Conservation (phyloP, 257 asterid genomes). For the Solanum lycopersicoides region DNA sequence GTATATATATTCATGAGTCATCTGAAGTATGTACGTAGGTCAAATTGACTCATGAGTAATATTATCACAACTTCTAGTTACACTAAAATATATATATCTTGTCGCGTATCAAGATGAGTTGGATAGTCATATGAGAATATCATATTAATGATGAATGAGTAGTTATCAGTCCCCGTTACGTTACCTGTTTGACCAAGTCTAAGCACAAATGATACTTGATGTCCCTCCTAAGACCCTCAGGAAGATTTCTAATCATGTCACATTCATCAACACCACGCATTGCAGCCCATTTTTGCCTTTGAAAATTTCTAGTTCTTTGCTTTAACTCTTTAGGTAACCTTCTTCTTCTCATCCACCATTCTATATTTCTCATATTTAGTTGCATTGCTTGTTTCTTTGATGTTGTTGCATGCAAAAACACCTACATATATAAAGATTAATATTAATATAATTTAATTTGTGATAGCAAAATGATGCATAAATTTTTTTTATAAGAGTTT, state of each 20-base stretch:
- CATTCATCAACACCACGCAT: conserved; percentile 19
- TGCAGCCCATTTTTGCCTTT: conserved; percentile 19
- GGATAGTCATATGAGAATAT: background rate
- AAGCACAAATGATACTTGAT: conserved; percentile 25
- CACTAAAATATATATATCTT: too few species aligned
- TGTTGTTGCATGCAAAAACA: conserved; percentile 19
- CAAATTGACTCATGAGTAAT: background rate
- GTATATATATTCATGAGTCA: background rate
- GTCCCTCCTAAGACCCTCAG: conserved; percentile 30
- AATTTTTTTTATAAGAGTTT: background rate
- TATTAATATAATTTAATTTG: background rate
- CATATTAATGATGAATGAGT: background rate
- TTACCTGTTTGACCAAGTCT: conserved; percentile 13
- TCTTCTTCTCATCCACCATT: conserved; percentile 32
- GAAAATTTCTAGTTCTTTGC: conserved; percentile 17
- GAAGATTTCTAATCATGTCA: conserved; percentile 17
- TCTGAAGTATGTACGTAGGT: background rate
- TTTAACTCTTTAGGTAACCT: conserved; percentile 9
- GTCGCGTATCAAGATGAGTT: background rate
- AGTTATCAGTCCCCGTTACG: too few species aligned
- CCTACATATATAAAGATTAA: conserved; percentile 1
- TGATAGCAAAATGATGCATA: background rate
- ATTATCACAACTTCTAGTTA: too few species aligned
- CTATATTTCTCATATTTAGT: conserved; percentile 10
- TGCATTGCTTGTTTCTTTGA: conserved; percentile 26